phyloP scores from a whole-genome alignment of 2,329 filamentous ascomycete genomes.

The Leptoxyphium fumago region DNA sequence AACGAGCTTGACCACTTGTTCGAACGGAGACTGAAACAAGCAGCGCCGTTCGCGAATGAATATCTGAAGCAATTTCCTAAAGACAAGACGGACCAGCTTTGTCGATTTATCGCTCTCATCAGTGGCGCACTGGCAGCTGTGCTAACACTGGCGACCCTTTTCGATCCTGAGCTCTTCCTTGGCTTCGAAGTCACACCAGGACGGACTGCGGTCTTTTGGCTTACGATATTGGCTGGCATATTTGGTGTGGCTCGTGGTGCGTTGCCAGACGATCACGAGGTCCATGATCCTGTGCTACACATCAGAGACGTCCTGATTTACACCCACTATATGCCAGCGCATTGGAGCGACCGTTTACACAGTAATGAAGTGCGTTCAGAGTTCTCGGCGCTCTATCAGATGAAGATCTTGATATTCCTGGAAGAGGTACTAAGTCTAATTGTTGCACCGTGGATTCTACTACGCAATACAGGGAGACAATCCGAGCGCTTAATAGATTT shows the following conservation, averaged over 20 bases:
- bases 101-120: slow-evolving; percentile 74
- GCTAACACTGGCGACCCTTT: slow-evolving; percentile 66
- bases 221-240: slow-evolving; percentile 66
- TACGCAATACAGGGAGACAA: slow-evolving; percentile 72
- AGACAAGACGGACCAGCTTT: slow-evolving; percentile 75
- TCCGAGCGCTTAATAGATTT: slow-evolving; percentile 93
- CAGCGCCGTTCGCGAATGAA: slow-evolving; percentile 77
- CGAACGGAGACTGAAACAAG: slow-evolving; percentile 79
- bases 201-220: slow-evolving; percentile 78
- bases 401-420: slow-evolving; percentile 80
- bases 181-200: slow-evolving; percentile 83
- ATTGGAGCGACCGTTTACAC: slow-evolving; percentile 83
- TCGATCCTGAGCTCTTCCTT: slow-evolving; percentile 82
- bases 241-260: slow-evolving; percentile 74
- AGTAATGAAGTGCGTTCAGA: slow-evolving; percentile 86
- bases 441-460: slow-evolving; percentile 77
- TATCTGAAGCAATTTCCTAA: slow-evolving; percentile 97
- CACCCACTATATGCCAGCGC: slow-evolving; percentile 77
- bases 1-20: slow-evolving; percentile 93
- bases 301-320: slow-evolving; percentile 80
- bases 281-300: slow-evolving; percentile 85
- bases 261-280: slow-evolving; percentile 68
- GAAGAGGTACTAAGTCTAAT: slow-evolving; percentile 89
- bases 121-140: slow-evolving; percentile 76
- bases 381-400: slow-evolving; percentile 80